Evolutionary conservation across 2,329 filamentous ascomycete genomes (phyloP), one percentile per base, ranked within the genome.

Genomic region (Stachybotrys chartarum): DNA sequence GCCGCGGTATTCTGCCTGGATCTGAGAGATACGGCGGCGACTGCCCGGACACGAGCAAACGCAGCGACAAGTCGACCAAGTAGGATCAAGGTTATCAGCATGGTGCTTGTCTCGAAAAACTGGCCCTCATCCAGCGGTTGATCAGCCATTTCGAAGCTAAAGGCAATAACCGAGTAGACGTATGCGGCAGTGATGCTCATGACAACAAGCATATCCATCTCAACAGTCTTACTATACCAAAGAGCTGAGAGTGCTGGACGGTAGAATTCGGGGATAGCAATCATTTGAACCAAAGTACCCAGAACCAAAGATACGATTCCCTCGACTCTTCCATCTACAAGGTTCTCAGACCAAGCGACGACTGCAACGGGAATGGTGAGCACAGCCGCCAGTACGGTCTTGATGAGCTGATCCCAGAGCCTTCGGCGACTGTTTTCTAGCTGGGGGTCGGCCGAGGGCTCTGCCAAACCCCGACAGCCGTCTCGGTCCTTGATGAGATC

Each of bases 121-220:
- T 78, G 66, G 1, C 72, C 77, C 0, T 77, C 79, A 0, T 72
- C 69, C 0, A 83, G 66, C 0, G 78, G 75, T 1, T 66, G 63
- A 0, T 69, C 73, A 0, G 64, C 58, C 1, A 75, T 68, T 2
- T 77, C 61, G 49, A 73, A 79, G 0, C 67, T 75, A 57, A 80
- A 85, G 0, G 81, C 77, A 0, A 83, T 72, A 3, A 83, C 71
- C 0, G 82, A 88, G 64, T 83, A 89, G 3, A 82, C 61, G 60
- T 87, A 90, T 0, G 86, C 86, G 0, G 81, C 77, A 16, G 76
- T 84, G 0, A 83, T 88, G 66, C 85, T 87, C 31, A 89, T 60
- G 0, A 86, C 82, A 46, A 89, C 78, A 8, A 90, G 72, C 8
- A 88, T 68, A 60, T 89, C 86, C 83, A 89, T 88, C 62, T 89